Conservation (phyloP, 2,329 filamentous ascomycete species). For the Paramyrothecium sp. region DNA sequence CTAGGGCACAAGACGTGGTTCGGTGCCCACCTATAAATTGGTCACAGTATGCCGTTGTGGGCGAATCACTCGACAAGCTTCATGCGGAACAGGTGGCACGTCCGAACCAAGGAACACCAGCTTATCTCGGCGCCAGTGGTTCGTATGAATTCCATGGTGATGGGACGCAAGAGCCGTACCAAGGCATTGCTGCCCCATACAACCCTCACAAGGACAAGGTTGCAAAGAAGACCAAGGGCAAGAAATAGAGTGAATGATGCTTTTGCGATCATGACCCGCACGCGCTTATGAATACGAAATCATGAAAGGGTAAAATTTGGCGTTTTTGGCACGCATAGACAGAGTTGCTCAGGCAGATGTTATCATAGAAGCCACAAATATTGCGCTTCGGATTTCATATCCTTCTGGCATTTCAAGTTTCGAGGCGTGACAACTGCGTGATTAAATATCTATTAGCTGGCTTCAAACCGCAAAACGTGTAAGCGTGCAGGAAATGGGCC, state of each 20-base stretch:
- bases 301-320: conserved; percentile 2
- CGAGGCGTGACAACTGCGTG: no score
- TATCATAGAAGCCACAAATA: no score
- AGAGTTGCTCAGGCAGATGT: background rate
- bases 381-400: no score
- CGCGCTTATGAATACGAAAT: conserved; percentile 8
- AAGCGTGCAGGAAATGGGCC: no score
- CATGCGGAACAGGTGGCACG: conserved; percentile 74
- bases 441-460: no score
- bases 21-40: conserved; percentile 90
- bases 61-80: conserved; percentile 73
- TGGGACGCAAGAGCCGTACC: conserved; percentile 41
- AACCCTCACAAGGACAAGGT: conserved; percentile 51
- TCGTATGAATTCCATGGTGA: conserved; percentile 50
- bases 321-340: background rate
- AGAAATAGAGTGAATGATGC: conserved; percentile 20
- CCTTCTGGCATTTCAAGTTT: no score
- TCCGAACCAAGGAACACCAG: conserved; percentile 58
- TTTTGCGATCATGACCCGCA: conserved; percentile 2
- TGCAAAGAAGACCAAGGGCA: conserved; percentile 32
- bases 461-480: no score
- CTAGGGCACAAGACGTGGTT: conserved; percentile 77
- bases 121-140: conserved; percentile 39
- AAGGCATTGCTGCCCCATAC: conserved; percentile 57
- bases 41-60: conserved; percentile 90